Percentiles rank a stretch among this genome's conserved stretches.
Evolutionary conservation across 2,329 filamentous ascomycete species (phyloP).

Genomic region (Aspergillus clavatus): DNA sequence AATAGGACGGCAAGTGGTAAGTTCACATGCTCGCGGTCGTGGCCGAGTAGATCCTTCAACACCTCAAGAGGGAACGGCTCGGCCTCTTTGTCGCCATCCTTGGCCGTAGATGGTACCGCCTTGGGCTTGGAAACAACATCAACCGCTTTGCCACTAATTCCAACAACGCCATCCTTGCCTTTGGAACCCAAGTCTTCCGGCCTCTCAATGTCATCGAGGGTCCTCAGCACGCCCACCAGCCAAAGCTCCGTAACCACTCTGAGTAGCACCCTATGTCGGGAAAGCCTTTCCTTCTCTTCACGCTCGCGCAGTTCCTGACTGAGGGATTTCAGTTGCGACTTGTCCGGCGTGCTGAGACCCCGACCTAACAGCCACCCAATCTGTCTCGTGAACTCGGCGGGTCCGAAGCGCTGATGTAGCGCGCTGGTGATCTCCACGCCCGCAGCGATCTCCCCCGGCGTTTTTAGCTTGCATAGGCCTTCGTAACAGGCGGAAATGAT

Average conservation of each 20-base stretch:
- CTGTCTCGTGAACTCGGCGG: slow-evolving; percentile 82
- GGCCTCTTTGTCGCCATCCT: slow-evolving; percentile 61
- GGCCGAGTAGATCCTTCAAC: slow-evolving; percentile 90
- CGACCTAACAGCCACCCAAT: slow-evolving; percentile 89
- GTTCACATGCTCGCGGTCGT: slow-evolving; percentile 89
- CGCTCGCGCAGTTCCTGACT: slow-evolving; percentile 79
- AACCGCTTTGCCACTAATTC: slow-evolving; percentile 40
- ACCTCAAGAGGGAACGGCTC: slow-evolving; percentile 96
- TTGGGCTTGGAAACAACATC: slow-evolving; percentile 60
- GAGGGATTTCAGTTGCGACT: slow-evolving; percentile 71
- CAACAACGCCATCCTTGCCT: slow-evolving; percentile 49
- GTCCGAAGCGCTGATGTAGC: slow-evolving; percentile 91
- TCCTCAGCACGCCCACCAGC: slow-evolving; percentile 83
- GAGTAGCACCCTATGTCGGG: slow-evolving; percentile 77
- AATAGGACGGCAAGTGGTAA: slow-evolving; percentile 89
- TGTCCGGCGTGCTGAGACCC: slow-evolving; percentile 86
- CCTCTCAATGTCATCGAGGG: slow-evolving; percentile 64
- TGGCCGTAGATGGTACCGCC: slow-evolving; percentile 52
- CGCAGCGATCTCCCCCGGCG: slow-evolving; percentile 83
- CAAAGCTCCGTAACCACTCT: slow-evolving; percentile 92
- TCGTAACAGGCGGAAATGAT: slow-evolving; percentile 95
- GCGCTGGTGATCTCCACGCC: slow-evolving; percentile 91
- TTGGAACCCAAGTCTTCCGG: slow-evolving; percentile 57
- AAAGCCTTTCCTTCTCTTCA: slow-evolving; percentile 90
- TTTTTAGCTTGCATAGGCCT: slow-evolving; percentile 85